Evolutionary conservation across 768 basidiomycete genomes (phyloP), one percentile per base, ranked within the genome.

Genomic region (Cyathus striatus): DNA sequence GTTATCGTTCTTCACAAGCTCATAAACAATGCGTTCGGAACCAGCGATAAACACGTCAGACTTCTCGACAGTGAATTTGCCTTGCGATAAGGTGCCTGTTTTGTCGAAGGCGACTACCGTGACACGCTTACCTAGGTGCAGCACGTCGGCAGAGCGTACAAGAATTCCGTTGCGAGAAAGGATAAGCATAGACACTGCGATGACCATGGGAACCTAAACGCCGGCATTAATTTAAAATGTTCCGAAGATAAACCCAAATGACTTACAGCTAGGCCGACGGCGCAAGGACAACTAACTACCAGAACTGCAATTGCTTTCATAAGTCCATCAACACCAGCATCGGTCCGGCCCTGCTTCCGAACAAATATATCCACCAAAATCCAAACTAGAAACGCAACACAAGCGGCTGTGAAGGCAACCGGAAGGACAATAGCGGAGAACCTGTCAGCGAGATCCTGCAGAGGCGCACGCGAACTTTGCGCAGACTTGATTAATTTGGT

Each of bases 81-180:
- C 73, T 36, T 57, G 48, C 1, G 78, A 76, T 40, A 80, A 60
- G 12, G 79, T 81, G 1, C 79, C 79, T 0, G 79, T 81, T 64
- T 82, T 82, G 60, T 82, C 79, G 43, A 81, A 73, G 2, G 72
- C 75, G 23, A 73, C 65, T 39, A 66, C 62, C 24, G 66, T 60
- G 41, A 73, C 58, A 35, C 64, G 56, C n/a, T 66, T 62, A 7
- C 72, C 66, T 17, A 55, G 55, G 46, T 76, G 66, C 49, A 77
- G 70, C 5, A 69, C 68, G 39, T 70, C 64, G 2, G 33, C 71
- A 54, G 32, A 68, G 55, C 45, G 67, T 58, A 42, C 68, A 62
- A 39, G 62, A 56, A 56, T 38, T 23, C 57, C 55, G 40, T 49
- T 42, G 27, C 53, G 49, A 21, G 44, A 39, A 18, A 39, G 43